Percentiles rank a stretch among this genome's conserved stretches.
Evolutionary conservation across 768 basidiomycete genomes (phyloP).

Genomic region (Boletus bicolor): DNA sequence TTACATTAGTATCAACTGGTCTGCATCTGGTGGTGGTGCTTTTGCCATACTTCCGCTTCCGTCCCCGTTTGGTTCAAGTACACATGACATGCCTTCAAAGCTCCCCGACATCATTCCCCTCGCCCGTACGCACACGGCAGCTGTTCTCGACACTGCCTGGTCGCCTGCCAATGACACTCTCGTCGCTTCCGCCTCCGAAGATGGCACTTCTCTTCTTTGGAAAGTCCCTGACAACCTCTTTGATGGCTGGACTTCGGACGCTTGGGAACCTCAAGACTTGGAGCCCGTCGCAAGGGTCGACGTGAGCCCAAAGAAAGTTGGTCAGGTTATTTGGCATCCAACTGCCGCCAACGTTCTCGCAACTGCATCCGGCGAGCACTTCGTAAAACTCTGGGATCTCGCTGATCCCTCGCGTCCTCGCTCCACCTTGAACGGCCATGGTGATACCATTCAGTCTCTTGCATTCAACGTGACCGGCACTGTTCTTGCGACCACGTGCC

Average conservation of each 20-base stretch:
- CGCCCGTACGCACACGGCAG: constrained; percentile 78
- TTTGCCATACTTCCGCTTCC: constrained; percentile 92
- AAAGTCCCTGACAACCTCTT: constrained; percentile 68
- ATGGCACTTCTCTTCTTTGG: constrained; percentile 92
- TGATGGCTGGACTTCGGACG: constrained; percentile 81
- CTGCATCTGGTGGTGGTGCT: constrained; percentile 87
- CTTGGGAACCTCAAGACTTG: constrained; percentile 80
- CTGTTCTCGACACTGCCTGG: constrained; percentile 95
- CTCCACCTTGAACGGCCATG: constrained; percentile 66
- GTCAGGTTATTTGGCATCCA: constrained; percentile 93
- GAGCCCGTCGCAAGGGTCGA: constrained; percentile 81
- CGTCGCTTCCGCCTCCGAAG: constrained; percentile 91
- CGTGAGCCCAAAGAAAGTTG: constrained; percentile 83
- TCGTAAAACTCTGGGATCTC: constrained; percentile 90
- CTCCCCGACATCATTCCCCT: constrained; percentile 92
- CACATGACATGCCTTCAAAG: constrained; percentile 61
- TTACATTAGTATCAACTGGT: constrained; percentile 95
- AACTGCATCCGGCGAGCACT: constrained; percentile 76
- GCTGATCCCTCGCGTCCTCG: constrained; percentile 65
- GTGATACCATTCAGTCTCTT: constrained; percentile 84
- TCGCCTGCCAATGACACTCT: constrained; percentile 89
- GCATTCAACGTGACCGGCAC: constrained; percentile 81
- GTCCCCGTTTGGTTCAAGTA: constrained; percentile 56
- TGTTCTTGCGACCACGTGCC: constrained; percentile 81
- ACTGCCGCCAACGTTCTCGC: constrained; percentile 86